Conservation (phyloP, 169 alveolate species). For the Cardiosporidium cionae region DNA sequence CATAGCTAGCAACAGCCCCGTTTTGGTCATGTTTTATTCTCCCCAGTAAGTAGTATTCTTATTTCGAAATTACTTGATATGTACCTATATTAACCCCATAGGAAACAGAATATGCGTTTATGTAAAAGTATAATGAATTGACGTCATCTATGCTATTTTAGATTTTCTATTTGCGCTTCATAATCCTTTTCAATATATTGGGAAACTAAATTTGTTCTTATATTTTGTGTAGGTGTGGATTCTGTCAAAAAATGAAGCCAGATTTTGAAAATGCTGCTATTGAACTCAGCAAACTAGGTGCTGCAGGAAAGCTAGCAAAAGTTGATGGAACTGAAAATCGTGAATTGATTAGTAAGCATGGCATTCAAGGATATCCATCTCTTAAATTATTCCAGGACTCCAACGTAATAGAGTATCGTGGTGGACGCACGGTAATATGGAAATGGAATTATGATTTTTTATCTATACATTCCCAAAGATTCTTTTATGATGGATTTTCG, state of each 20-base stretch:
- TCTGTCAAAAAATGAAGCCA: slow-evolving; percentile 71
- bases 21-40: slow-evolving; percentile 23
- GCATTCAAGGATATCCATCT: slow-evolving; percentile 62
- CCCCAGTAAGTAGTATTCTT: slow-evolving; percentile 14
- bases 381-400: slow-evolving; percentile 46
- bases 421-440: slow-evolving; percentile 18
- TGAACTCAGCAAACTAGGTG: slow-evolving; percentile 18
- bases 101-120: not conserved
- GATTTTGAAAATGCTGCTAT: slow-evolving; percentile 65
- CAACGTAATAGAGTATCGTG: slow-evolving; percentile 40
- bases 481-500: not conserved
- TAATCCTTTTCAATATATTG: not conserved
- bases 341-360: slow-evolving; percentile 37
- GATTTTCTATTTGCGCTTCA: not conserved
- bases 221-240: slow-evolving; percentile 66
- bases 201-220: not conserved
- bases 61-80: not conserved
- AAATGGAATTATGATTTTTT: not conserved
- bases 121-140: not conserved
- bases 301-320: slow-evolving; percentile 22
- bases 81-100: not conserved
- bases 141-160: not conserved
- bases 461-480: not conserved
- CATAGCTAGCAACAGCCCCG: slow-evolving; percentile 5
- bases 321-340: slow-evolving; percentile 44